Percentiles rank a stretch among this genome's conserved stretches.
phyloP scores from a whole-genome alignment of 257 asterid genomes.

The Salvia hispanica region DNA sequence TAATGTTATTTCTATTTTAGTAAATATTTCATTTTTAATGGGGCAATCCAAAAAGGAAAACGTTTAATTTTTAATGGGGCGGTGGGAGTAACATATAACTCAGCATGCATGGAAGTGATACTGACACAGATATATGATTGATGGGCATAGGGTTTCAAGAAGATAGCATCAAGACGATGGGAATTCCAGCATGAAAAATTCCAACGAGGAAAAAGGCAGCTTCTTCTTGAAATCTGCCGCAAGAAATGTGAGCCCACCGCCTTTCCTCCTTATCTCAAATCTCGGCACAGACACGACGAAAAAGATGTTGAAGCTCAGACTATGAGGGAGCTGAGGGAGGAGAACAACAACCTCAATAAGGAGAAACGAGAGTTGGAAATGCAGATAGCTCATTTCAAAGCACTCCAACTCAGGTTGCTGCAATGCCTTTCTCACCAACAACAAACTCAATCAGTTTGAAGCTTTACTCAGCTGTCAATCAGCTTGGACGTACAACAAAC shows the following conservation, averaged over 20 bases:
- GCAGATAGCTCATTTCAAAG: constrained; percentile 57
- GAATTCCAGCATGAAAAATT: constrained; percentile 68
- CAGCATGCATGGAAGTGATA: too few relatives aligned
- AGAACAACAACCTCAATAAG: constrained; percentile 46
- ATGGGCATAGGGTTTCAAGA: constrained; percentile 52
- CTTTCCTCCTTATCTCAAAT: constrained; percentile 48
- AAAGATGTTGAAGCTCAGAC: neutral
- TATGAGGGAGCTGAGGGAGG: constrained; percentile 42
- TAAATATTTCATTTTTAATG: too few relatives aligned
- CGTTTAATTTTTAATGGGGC: too few relatives aligned
- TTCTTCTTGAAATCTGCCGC: constrained; percentile 47
- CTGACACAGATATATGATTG: too few relatives aligned
- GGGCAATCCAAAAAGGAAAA: too few relatives aligned
- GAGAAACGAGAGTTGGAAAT: constrained; percentile 48
- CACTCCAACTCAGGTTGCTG: constrained; percentile 38
- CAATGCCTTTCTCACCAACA: constrained; percentile 28
- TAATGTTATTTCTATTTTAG: too few relatives aligned
- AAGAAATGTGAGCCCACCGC: constrained; percentile 55
- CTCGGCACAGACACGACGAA: neutral
- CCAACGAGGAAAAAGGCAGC: constrained; percentile 45
- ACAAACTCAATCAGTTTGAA: neutral
- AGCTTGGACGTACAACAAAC: too few relatives aligned
- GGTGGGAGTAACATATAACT: too few relatives aligned
- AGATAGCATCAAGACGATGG: constrained; percentile 54
- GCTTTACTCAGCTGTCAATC: too few relatives aligned